Base-by-base conservation (phyloP, 2,329 filamentous ascomycete genomes). In the Apiospora saccharicola region DNA sequence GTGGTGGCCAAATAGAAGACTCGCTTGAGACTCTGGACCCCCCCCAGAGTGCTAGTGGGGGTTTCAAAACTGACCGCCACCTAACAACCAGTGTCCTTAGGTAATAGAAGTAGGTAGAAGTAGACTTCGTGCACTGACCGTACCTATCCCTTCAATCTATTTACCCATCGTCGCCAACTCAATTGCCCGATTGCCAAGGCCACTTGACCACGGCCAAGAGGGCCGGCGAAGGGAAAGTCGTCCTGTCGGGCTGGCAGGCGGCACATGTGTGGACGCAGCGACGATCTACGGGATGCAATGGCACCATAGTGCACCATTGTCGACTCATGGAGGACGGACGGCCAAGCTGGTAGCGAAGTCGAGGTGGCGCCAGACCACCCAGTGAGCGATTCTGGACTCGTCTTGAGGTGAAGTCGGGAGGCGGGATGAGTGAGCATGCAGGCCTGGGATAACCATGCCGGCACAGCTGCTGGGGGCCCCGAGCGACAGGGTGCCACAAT, bases 291-390 rank as follows among this genome's bases (percentile, higher is more conserved):
- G 57, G 12, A 64, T n/a, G 57, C 57, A 13, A 64, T 64, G 57
- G 57, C 34, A 64, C 57, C 57, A 64, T 64, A n/a, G 34, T 64
- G 57, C 34, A 64, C 57, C 57, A 64, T 64, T 41, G 34, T 64
- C 57, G 57, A 64, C 57, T 64, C 57, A 64, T 64, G 57, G 34
- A 8, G 53, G 16, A 34, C 26, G 7, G 49, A 13, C 24, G 49
- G 47, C 47, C 47, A 49, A 8, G 46, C 22, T 57, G 30, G 51
- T 10, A 19, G 26, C 16, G 26, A 34, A 57, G 1, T 34, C 26
- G 26, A 57, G 49, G 49, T 53, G 49, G 49, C 49, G 49, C 49
- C n/a, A 53, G 49, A 53, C 49, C 49, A 53, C 12, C n/a, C n/a
- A 26, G 8, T 30, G 26, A 30, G 26, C 26, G 24, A 26, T 10